Evolutionary conservation across 2,329 filamentous ascomycete species (phyloP), one percentile per base, ranked within the genome.

Genomic region (Xylariales sp.): DNA sequence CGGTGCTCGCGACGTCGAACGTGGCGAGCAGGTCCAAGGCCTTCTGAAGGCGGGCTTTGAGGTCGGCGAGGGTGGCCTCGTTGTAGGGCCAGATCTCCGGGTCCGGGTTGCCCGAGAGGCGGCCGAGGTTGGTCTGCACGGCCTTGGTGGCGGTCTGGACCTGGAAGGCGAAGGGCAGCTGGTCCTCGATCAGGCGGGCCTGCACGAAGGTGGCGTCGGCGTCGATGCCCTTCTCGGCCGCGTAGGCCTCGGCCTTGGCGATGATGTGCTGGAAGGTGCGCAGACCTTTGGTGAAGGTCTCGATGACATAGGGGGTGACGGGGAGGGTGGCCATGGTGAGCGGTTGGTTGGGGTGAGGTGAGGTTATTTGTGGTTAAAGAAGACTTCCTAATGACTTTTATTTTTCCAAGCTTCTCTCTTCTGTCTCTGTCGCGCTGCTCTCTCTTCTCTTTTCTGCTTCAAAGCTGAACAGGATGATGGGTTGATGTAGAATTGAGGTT

Each of bases 81-180:
- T 56, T 50, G 37, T 53, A 46, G 15, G 55, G 41, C 2, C 52
- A 44, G 5, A 38, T n/a, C n/a, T 51, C 36, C 11, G 61, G 62
- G 38, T 61, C 59, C 8, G 34, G 35, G n/a, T n/a, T n/a, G 50
- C 60, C 63, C 24, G 59, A 51, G 21, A 54, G 50, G 10, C 63
- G 43, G 19, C 35, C 35, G 6, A 38, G 35, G 15, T 23, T 30
- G 11, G 31, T 11, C 58, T 66, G 67, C 38, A 48, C 44, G 17
- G 55, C 45, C 8, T 48, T 29, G 35, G 35, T 30, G 17, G 35
- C 35, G 21, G 30, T 38, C 27, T 38, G 35, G 14, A 38, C 28
- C 19, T 38, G 35, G 35, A 38, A 38, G 6, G 35, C 17, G 17
- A 38, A 31, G 17, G 35, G 35, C 11, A 38, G 35, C 18, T 38